Base-by-base conservation (phyloP, 179 eudicot species). In the Beta macrorhiza region DNA sequence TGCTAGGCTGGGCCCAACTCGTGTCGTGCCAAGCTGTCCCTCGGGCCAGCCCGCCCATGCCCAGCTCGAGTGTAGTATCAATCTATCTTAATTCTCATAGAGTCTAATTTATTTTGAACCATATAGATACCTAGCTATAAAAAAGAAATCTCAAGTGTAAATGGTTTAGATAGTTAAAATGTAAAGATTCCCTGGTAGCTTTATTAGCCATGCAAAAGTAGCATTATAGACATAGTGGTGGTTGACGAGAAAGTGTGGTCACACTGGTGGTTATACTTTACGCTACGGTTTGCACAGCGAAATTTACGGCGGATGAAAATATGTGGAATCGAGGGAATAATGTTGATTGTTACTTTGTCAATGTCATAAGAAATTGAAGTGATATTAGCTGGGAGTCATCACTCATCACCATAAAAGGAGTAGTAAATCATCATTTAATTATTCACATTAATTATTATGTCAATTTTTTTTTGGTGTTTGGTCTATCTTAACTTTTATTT, bases 401-500 rank as follows among this genome's bases (percentile, higher is more conserved):
- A 51, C 32, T 29, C 2, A 22, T 72, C 42, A 71, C 12, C 75
- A 72, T 17, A 58, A 15, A 17, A 58, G n/a, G 16, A 56, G 59
- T 56, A 56, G 42, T 37, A 37, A 37, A 49, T 49, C 10, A 58
- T 16, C 13, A 17, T 72, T 72, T 17, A 15, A 42, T 16, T 29
- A 29, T 29, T 29, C 32, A 29, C 32, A 29, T 72, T 17, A 15
- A 42, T 16, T 37, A 53, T 73, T 14, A 56, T 74, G 77, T 53
- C 77, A 74, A 55, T 55, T 74, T 74, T 63, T 14, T 74, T 74
- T 25, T 74, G 44, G 63, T 73, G 76, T 71, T 47, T 52, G 58
- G 76, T 25, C 19, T 20, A 25, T 74, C 47, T 29, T 74, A 47
- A 74, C 64, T 51, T 72, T 12, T 15, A 8, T 72, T 51, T 4